Evolutionary conservation across 1,139 yeast genomes (phyloP).

Genomic region (Geotrichum carabidarum): DNA sequence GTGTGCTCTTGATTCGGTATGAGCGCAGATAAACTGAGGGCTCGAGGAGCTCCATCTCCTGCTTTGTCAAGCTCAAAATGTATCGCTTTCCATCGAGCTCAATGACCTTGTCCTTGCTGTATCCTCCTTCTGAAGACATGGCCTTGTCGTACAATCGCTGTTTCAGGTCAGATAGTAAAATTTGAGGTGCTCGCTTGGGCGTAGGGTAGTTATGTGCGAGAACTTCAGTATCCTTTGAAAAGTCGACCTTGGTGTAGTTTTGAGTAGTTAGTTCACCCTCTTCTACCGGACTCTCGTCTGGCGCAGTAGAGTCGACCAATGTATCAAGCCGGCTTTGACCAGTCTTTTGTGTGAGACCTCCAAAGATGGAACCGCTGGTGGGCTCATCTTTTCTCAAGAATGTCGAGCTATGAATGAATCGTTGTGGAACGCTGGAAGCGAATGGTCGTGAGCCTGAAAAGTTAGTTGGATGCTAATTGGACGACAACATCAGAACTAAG

Average conservation of each 20-base stretch:
- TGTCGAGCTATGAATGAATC: conserved; percentile 7
- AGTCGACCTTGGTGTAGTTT: conserved; percentile 20
- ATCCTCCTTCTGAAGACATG: conserved; percentile 62
- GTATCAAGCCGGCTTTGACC: conserved; percentile 12
- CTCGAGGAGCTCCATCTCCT: conserved; percentile 70
- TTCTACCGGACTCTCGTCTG: not conserved
- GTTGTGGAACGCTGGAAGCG: conserved; percentile 9
- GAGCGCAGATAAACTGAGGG: conserved; percentile 79
- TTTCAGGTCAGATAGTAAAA: conserved; percentile 67
- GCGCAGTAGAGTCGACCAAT: conserved; percentile 5
- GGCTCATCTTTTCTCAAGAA: conserved; percentile 14
- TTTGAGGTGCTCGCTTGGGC: conserved; percentile 42
- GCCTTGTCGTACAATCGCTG: conserved; percentile 56
- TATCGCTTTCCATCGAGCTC: conserved; percentile 49
- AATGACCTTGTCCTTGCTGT: conserved; percentile 57
- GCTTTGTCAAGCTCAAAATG: conserved; percentile 52
- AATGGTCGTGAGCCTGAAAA: conserved; percentile 5
- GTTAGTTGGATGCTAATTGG: conserved; percentile 4
- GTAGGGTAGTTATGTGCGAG: conserved; percentile 16
- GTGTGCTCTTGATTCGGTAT: conserved; percentile 73
- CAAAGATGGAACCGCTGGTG: conserved; percentile 14
- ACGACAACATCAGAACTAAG: not conserved
- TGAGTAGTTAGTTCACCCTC: not conserved
- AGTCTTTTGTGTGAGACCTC: conserved; percentile 13
- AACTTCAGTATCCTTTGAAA: conserved; percentile 18